A percentile compares a stretch with the other conserved stretches of the same genome.
Evolutionary conservation across 331 rosid species (phyloP).

Genomic region (Quercus tomentella): DNA sequence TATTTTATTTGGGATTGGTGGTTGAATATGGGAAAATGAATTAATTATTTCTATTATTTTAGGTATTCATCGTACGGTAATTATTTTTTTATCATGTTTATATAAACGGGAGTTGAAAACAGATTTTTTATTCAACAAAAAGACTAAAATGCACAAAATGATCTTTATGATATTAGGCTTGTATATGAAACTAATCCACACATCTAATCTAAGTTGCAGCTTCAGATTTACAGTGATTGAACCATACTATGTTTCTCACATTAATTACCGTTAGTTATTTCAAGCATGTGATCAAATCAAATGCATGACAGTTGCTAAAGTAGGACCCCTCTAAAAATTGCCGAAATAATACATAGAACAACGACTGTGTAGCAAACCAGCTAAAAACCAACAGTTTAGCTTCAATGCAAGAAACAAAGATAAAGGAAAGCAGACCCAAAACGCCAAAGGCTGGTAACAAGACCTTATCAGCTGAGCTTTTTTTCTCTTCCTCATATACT

Average conservation of each 20-base stretch:
- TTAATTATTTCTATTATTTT: too few relatives aligned
- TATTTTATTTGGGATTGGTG: neutral
- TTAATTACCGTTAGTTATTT: slow-evolving; percentile 25
- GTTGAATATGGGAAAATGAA: neutral
- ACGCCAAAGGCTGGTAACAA: slow-evolving; percentile 12
- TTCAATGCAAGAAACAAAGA: slow-evolving; percentile 42
- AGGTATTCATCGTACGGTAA: too few relatives aligned
- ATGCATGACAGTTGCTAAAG: slow-evolving; percentile 35
- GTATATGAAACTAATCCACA: slow-evolving; percentile 1
- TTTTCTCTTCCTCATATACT: slow-evolving; percentile 33
- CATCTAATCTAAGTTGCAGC: slow-evolving; percentile 18
- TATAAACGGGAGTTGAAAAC: too few relatives aligned
- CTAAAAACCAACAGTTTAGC: slow-evolving; percentile 30
- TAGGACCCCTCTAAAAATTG: slow-evolving; percentile 27
- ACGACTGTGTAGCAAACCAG: slow-evolving; percentile 15
- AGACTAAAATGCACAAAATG: too few relatives aligned
- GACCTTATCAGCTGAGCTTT: slow-evolving; percentile 31
- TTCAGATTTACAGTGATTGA: slow-evolving; percentile 7
- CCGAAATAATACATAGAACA: slow-evolving; percentile 18
- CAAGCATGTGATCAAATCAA: slow-evolving; percentile 39
- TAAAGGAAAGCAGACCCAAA: slow-evolving; percentile 25
- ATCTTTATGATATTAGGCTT: too few relatives aligned
- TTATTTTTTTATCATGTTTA: too few relatives aligned
- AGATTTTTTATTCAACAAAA: too few relatives aligned
- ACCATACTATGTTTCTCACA: slow-evolving; percentile 1